These are phyloP conservation scores for Talaromyces wortmannii DNA, from an alignment of 495 filamentous ascomycete species.

Conservation along the genomic window DNA sequence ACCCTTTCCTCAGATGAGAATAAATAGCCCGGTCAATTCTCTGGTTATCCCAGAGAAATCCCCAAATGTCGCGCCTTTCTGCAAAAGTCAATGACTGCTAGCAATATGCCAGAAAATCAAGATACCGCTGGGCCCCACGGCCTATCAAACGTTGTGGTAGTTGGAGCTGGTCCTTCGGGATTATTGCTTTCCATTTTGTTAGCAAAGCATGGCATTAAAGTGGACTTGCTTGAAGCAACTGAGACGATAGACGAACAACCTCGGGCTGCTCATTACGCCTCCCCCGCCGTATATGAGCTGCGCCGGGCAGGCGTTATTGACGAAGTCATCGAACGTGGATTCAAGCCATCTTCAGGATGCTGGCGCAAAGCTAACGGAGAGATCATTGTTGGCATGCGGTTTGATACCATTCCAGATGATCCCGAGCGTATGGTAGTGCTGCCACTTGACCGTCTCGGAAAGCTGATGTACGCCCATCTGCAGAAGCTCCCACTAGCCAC, in stretches of 20 bases:
- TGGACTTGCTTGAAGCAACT: slow-evolving; percentile 45
- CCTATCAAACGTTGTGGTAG: slow-evolving; percentile 35
- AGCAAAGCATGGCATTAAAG: slow-evolving; percentile 42
- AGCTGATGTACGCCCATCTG: slow-evolving; percentile 41
- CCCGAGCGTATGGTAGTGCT: slow-evolving; percentile 41
- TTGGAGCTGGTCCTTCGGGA: slow-evolving; percentile 51
- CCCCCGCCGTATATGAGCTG: slow-evolving; percentile 45
- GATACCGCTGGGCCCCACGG: too few relatives aligned
- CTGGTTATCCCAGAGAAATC: too few relatives aligned
- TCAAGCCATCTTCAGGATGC: slow-evolving; percentile 41
- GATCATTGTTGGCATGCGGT: slow-evolving; percentile 23
- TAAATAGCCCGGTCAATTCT: too few relatives aligned
- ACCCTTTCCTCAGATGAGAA: too few relatives aligned
- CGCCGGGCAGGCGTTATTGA: slow-evolving; percentile 48
- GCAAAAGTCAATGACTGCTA: too few relatives aligned
- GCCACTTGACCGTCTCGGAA: slow-evolving; percentile 35
- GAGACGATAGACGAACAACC: slow-evolving; percentile 44
- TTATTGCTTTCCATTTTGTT: slow-evolving; percentile 50
- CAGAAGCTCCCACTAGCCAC: slow-evolving; percentile 30
- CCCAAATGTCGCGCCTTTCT: too few relatives aligned
- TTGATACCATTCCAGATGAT: slow-evolving; percentile 21
- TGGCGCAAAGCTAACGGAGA: slow-evolving; percentile 43
- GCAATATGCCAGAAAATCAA: too few relatives aligned
- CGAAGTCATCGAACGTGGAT: slow-evolving; percentile 39
- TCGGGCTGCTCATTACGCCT: slow-evolving; percentile 46